A percentile compares a stretch with the other conserved stretches of the same genome.
Conservation (phyloP, 2,329 filamentous ascomycete species). For the Neofusicoccum sp. region DNA sequence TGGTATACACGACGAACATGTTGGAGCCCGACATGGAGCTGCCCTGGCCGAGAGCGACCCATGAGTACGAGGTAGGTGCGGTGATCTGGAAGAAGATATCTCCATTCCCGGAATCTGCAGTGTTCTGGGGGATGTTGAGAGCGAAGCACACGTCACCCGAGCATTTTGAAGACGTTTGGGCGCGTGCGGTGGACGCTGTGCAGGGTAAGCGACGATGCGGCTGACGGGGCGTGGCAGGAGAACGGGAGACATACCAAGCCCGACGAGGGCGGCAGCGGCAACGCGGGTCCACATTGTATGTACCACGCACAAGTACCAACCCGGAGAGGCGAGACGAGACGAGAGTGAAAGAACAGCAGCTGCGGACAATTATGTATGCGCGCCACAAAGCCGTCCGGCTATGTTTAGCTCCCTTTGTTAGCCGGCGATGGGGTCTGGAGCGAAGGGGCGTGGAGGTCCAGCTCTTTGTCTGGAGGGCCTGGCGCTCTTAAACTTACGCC, state of each 20-base stretch:
- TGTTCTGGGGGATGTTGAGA: conserved; percentile 55
- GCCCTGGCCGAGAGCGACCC: conserved; percentile 58
- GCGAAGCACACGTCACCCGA: conserved; percentile 43
- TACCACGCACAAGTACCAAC: background rate
- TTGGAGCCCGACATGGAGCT: conserved; percentile 53
- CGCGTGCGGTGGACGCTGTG: conserved; percentile 10
- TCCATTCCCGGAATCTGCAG: conserved; percentile 50
- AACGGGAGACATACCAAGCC: conserved; percentile 4
- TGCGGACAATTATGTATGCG: conserved; percentile 3
- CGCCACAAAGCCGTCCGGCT: conserved; percentile 1
- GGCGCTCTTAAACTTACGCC: background rate
- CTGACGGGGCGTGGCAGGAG: background rate
- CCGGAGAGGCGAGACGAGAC: background rate
- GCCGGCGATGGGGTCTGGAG: background rate
- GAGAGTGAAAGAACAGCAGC: background rate
- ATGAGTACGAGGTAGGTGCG: conserved; percentile 53
- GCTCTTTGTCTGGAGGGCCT: background rate
- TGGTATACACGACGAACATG: conserved; percentile 60
- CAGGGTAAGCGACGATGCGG: background rate
- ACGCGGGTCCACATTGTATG: conserved; percentile 12
- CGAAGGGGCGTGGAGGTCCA: background rate
- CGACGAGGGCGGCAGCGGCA: conserved; percentile 14
- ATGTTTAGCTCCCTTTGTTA: conserved; percentile 14
- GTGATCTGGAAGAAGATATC: conserved; percentile 60
- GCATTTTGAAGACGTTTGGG: conserved; percentile 14